These are phyloP conservation scores for Fomitiporia mediterranea DNA, from an alignment of 1,284 basidiomycete genomes.

Conservation along the genomic window DNA sequence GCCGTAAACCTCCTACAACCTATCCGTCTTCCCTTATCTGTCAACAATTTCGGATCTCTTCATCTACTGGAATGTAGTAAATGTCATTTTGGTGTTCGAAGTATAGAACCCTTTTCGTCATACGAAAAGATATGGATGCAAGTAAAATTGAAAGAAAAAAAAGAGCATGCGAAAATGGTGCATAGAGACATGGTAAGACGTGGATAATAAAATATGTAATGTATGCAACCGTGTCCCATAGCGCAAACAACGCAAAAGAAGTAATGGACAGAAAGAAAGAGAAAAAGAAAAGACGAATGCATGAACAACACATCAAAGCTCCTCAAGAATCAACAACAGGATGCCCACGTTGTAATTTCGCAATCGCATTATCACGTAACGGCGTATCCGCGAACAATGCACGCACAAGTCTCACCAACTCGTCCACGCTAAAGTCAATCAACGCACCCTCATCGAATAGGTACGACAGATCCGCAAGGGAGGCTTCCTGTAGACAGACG, in stretches of 20 bases:
- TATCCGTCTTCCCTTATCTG: not conserved
- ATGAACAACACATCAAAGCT: no score
- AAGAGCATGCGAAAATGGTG: no score
- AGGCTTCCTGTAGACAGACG: conserved; percentile 62
- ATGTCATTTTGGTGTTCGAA: no score
- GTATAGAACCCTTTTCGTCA: not conserved
- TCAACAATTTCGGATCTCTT: no score
- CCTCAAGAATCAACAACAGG: conserved; percentile 28
- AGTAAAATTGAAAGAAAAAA: no score
- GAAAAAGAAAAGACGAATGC: not conserved
- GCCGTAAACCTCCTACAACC: conserved; percentile 12
- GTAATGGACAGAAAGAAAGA: not conserved
- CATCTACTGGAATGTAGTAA: no score
- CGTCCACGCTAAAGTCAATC: conserved; percentile 84
- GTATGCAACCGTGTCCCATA: no score
- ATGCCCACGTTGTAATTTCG: conserved; percentile 62
- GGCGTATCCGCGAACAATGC: conserved; percentile 92
- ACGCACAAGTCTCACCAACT: conserved; percentile 76
- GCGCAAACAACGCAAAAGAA: not conserved
- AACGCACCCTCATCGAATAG: conserved; percentile 89
- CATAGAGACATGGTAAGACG: no score
- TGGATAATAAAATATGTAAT: no score
- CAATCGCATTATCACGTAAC: conserved; percentile 74
- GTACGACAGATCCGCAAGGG: conserved; percentile 91
- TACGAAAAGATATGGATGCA: no score